These are phyloP conservation scores for Silybum marianum DNA, from an alignment of 129 eudicot genomes.

Conservation along the genomic window DNA sequence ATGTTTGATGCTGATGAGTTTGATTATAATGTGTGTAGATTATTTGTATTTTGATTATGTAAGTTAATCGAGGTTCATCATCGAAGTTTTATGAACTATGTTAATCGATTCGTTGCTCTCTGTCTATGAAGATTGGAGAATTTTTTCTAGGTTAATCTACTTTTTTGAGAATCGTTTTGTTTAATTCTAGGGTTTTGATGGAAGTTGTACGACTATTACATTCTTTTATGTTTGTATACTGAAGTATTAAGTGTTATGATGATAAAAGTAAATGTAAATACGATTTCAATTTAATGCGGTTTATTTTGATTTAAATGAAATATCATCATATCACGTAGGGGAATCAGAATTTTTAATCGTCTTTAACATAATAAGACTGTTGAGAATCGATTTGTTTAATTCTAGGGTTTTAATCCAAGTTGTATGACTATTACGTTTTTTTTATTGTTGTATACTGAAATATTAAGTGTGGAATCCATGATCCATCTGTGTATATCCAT, in stretches of 20 bases:
- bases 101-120: not conserved
- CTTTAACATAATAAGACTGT: not conserved
- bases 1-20: conserved; percentile 1
- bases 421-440: not conserved
- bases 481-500: not conserved
- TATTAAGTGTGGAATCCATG: not conserved
- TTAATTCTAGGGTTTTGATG: conserved; percentile 9
- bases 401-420: not conserved
- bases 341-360: not conserved
- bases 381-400: not conserved
- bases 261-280: not conserved
- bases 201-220: not conserved
- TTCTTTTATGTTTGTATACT: not conserved
- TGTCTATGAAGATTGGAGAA: not conserved
- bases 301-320: not conserved
- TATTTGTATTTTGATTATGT: conserved; percentile 9
- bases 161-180: not conserved
- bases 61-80: not conserved
- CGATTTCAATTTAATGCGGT: not conserved
- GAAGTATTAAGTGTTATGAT: not conserved
- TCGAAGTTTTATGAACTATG: not conserved
- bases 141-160: not conserved
- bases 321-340: not conserved
- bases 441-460: not conserved
- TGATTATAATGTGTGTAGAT: not conserved